These are phyloP conservation scores for Solanum chilense DNA, from an alignment of 257 asterid genomes.

Conservation along the genomic window DNA sequence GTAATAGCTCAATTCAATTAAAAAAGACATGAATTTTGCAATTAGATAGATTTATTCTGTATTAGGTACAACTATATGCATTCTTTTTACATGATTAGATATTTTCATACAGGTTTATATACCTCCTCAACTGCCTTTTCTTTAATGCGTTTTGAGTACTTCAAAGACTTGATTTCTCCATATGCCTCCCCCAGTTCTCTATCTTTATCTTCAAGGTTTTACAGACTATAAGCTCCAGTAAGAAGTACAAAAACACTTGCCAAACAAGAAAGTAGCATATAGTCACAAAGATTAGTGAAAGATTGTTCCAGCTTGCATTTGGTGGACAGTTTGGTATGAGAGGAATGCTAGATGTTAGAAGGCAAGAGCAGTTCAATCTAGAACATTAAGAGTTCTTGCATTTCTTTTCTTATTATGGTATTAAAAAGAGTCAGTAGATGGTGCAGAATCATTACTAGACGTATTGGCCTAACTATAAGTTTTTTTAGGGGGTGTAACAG, in stretches of 20 bases:
- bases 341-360: background rate
- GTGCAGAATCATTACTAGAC: no score
- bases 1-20: background rate
- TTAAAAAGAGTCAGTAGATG: no score
- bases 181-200: constrained; percentile 72
- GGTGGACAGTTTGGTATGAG: background rate
- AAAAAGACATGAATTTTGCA: background rate
- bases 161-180: constrained; percentile 66
- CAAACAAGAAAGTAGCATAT: background rate
- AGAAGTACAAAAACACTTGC: background rate
- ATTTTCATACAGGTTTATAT: background rate
- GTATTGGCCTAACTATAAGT: no score
- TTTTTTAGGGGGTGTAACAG: no score
- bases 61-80: background rate
- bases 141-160: constrained; percentile 63
- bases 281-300: background rate
- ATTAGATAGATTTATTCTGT: background rate
- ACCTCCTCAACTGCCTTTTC: constrained; percentile 95
- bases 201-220: constrained; percentile 56
- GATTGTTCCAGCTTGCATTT: background rate
- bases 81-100: background rate
- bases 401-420: no score
- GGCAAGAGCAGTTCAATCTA: no score
- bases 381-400: no score
- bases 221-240: background rate